Conservation (phyloP, 75 land plant genomes). For the Adiantum capillusveneris region DNA sequence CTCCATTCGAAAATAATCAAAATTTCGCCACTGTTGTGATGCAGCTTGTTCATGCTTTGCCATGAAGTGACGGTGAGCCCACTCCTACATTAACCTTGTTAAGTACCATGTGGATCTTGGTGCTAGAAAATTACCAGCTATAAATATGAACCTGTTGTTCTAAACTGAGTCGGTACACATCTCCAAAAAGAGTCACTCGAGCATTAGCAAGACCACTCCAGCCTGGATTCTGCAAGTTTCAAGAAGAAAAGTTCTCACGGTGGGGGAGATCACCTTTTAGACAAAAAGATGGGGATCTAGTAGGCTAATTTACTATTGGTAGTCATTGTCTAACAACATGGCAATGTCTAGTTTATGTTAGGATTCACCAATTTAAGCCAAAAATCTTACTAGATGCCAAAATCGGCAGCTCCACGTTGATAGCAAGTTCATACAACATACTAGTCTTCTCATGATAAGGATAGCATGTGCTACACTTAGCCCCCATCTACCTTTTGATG, state of each 20-base stretch:
- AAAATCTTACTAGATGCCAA: too few relatives aligned
- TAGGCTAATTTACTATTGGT: too few relatives aligned
- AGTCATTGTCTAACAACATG: too few relatives aligned
- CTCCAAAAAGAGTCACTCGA: slow-evolving; percentile 13
- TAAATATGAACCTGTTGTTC: slow-evolving; percentile 10
- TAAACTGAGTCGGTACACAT: slow-evolving; percentile 7
- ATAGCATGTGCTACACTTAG: too few relatives aligned
- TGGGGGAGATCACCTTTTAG: too few relatives aligned
- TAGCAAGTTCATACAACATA: too few relatives aligned
- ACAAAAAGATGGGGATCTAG: too few relatives aligned
- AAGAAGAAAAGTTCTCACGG: not conserved
- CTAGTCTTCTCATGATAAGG: too few relatives aligned
- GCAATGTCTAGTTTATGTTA: too few relatives aligned
- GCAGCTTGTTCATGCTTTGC: slow-evolving; percentile 14
- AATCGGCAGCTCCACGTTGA: too few relatives aligned
- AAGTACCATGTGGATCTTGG: not conserved
- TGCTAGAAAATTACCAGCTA: not conserved
- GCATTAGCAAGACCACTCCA: slow-evolving; percentile 15
- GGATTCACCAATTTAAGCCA: too few relatives aligned
- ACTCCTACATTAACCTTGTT: slow-evolving; percentile 3
- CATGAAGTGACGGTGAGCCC: slow-evolving; percentile 15
- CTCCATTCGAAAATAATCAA: slow-evolving; percentile 11
- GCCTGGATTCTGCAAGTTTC: slow-evolving; percentile 7
- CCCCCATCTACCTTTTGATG: too few relatives aligned
- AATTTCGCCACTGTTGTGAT: slow-evolving; percentile 12